phyloP scores from a whole-genome alignment of 345 rosid genomes.

The Aurinia saxatilis region DNA sequence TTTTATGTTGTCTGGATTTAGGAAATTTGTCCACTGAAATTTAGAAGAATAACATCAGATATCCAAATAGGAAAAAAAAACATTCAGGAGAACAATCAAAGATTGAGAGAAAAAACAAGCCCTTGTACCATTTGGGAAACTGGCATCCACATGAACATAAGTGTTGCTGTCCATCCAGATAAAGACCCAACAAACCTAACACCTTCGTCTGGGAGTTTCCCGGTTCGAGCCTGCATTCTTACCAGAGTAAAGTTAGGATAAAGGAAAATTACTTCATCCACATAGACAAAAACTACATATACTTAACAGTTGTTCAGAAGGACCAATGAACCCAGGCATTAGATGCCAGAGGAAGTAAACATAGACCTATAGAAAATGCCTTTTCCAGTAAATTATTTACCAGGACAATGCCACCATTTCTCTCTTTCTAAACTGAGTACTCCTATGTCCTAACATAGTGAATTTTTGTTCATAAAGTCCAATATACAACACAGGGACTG shows the following conservation, averaged over 20 bases:
- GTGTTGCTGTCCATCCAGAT: slow-evolving; percentile 96
- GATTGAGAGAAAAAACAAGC: neutral
- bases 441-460: neutral
- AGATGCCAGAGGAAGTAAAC: neutral
- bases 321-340: neutral
- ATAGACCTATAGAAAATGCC: neutral
- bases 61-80: neutral
- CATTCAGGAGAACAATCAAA: neutral
- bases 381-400: neutral
- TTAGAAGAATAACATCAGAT: slow-evolving; percentile 17
- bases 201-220: slow-evolving; percentile 63
- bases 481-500: neutral
- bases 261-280: neutral
- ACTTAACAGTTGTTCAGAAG: neutral
- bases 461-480: neutral
- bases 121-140: slow-evolving; percentile 69
- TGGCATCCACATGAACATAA: slow-evolving; percentile 99
- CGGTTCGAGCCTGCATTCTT: slow-evolving; percentile 68
- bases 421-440: neutral
- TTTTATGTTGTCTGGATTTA: slow-evolving; percentile 74
- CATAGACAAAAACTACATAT: neutral
- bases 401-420: neutral
- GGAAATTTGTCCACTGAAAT: slow-evolving; percentile 84
- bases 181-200: slow-evolving; percentile 53
- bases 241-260: slow-evolving; percentile 20